Conservation (phyloP, 202 grass and related monocot species). For the Alloteropsis angusta region DNA sequence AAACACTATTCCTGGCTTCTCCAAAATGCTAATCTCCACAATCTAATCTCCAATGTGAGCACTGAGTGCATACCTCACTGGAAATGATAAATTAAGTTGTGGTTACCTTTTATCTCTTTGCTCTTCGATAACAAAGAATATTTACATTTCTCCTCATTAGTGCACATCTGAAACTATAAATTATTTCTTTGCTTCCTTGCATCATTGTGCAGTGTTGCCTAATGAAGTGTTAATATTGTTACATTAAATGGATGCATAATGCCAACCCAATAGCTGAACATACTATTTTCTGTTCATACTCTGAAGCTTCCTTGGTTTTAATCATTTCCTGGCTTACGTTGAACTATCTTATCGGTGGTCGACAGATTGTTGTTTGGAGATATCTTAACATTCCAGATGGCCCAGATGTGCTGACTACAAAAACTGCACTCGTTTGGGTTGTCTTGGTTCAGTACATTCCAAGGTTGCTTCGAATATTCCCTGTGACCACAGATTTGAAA, state of each 20-base stretch:
- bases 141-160: background rate
- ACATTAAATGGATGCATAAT: background rate
- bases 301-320: background rate
- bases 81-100: background rate
- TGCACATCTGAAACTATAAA: background rate
- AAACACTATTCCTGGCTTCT: background rate
- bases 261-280: too few relatives aligned
- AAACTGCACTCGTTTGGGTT: conserved; percentile 63
- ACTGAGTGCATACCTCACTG: background rate
- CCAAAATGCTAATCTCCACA: background rate
- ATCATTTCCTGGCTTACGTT: background rate
- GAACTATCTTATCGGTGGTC: conserved; percentile 19
- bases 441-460: conserved; percentile 73
- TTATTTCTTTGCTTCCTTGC: background rate
- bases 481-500: conserved; percentile 66
- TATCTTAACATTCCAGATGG: conserved; percentile 49
- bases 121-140: background rate
- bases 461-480: conserved; percentile 63
- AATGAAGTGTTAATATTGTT: background rate
- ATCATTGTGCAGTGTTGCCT: background rate
- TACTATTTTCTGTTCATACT: background rate
- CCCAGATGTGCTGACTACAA: conserved; percentile 43
- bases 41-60: background rate
- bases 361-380: conserved; percentile 81
- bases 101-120: background rate